Conservation (phyloP, 2,329 filamentous ascomycete species). For the Beauveria rudraprayagi region DNA sequence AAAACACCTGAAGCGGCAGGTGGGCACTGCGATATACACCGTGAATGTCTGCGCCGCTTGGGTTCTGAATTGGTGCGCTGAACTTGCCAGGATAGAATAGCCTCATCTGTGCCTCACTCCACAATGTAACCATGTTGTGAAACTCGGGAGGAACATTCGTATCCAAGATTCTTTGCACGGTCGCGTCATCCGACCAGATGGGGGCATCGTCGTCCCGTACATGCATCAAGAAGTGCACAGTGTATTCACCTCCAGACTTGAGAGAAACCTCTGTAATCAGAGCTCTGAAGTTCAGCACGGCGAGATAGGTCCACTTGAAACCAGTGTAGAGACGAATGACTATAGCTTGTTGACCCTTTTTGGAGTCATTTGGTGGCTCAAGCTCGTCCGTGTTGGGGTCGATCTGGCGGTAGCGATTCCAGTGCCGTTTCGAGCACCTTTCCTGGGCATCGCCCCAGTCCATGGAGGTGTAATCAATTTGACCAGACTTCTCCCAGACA, state of each 20-base stretch:
- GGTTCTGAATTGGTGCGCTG: constrained; percentile 57
- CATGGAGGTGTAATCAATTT: constrained; percentile 47
- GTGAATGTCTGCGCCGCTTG: constrained; percentile 50
- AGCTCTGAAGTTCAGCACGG: constrained; percentile 72
- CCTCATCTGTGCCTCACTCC: constrained; percentile 79
- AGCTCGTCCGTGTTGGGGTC: constrained; percentile 32
- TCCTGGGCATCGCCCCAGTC: constrained; percentile 49
- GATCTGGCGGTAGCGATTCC: constrained; percentile 45
- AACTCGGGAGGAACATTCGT: constrained; percentile 64
- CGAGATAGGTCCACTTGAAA: constrained; percentile 69
- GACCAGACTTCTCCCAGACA: constrained; percentile 46
- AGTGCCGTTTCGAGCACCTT: constrained; percentile 51
- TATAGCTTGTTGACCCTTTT: constrained; percentile 59
- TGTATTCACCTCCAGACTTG: constrained; percentile 72
- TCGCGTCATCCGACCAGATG: constrained; percentile 72
- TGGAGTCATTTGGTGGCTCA: constrained; percentile 21
- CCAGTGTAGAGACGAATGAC: constrained; percentile 74
- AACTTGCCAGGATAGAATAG: constrained; percentile 66
- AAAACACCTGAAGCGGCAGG: constrained; percentile 56
- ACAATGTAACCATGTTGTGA: constrained; percentile 69
- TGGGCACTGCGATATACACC: constrained; percentile 62
- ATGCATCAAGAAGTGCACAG: constrained; percentile 75
- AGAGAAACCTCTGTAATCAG: constrained; percentile 72
- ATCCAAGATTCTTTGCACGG: constrained; percentile 63
- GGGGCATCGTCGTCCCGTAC: constrained; percentile 71